phyloP scores from a whole-genome alignment of 2,329 filamentous ascomycete genomes.

The Pestalotiopsis sp. region DNA sequence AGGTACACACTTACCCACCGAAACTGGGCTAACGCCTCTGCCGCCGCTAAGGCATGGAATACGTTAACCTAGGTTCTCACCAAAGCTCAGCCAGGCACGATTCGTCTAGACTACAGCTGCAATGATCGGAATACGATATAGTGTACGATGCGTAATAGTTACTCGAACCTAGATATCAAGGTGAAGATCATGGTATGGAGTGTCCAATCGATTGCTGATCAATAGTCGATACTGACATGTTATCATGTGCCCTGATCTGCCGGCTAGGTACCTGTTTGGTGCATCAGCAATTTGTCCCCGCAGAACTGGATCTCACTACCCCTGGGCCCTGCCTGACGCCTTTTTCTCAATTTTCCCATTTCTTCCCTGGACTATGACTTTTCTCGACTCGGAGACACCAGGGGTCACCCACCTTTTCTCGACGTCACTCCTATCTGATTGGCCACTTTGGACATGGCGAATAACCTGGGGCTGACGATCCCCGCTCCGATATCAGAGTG shows the following conservation, averaged over 20 bases:
- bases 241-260: background rate
- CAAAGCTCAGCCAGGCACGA: background rate
- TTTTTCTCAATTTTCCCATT: background rate
- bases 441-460: background rate
- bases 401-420: conserved; percentile 1
- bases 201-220: background rate
- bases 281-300: background rate
- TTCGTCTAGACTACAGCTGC: background rate
- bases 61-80: background rate
- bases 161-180: too few relatives aligned
- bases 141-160: background rate
- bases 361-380: background rate
- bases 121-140: background rate
- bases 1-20: background rate
- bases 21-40: background rate
- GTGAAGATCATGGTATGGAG: background rate
- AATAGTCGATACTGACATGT: background rate
- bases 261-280: background rate
- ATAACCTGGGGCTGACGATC: conserved; percentile 7
- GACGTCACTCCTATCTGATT: conserved; percentile 12
- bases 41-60: background rate
- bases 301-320: background rate
- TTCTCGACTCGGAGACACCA: background rate
- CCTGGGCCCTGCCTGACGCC: background rate
- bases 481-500: conserved; percentile 13